phyloP scores from a whole-genome alignment of 345 rosid species.

The Brassica nigra region DNA sequence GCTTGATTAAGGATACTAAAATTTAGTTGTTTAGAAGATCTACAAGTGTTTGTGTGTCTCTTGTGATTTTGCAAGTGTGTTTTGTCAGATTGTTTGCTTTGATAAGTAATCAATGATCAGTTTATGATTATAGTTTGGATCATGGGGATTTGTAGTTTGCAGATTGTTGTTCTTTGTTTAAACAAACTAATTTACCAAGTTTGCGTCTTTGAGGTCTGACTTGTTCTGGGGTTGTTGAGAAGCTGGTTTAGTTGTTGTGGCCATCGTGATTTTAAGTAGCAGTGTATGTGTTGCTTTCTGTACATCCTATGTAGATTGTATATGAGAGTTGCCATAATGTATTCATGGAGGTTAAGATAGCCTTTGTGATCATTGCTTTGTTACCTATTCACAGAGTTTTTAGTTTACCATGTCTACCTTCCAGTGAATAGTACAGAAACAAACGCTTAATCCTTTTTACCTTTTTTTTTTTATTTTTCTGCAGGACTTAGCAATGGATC shows the following conservation, averaged over 20 bases:
- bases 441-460: conserved; percentile 9
- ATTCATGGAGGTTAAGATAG: background rate
- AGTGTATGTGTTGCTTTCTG: background rate
- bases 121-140: conserved; percentile 13
- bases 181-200: background rate
- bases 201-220: conserved; percentile 22
- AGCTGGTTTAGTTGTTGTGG: conserved; percentile 20
- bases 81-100: background rate
- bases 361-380: background rate
- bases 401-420: background rate
- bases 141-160: background rate
- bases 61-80: background rate
- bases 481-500: conserved; percentile 76
- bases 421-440: background rate
- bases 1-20: background rate
- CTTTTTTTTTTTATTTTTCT: conserved; percentile 20
- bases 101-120: background rate
- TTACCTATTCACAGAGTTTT: background rate
- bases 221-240: conserved; percentile 10
- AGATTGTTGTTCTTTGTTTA: background rate
- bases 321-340: conserved; percentile 1
- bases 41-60: conserved; percentile 2
- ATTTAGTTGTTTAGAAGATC: conserved; percentile 7
- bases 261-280: background rate
- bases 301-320: background rate